Evolutionary conservation across 371 early-diverging fungal species (phyloP).

Genomic region (Haplosporangium sp.): DNA sequence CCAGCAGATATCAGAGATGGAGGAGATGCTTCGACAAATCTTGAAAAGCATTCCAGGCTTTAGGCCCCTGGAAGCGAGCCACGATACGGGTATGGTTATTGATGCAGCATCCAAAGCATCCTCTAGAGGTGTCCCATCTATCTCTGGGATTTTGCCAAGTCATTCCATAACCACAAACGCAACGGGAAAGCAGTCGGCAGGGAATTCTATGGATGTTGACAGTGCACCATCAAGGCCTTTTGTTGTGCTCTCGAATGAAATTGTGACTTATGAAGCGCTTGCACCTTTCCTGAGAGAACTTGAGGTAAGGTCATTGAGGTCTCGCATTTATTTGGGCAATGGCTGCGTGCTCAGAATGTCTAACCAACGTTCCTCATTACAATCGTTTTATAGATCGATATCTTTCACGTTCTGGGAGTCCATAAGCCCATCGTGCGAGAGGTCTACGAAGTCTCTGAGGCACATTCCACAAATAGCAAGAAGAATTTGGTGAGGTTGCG

Average conservation of each 20-base stretch:
- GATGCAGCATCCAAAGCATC: slow-evolving; percentile 13
- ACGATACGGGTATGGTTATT: not conserved
- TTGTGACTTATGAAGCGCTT: slow-evolving; percentile 28
- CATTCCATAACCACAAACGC: not conserved
- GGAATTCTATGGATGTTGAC: slow-evolving; percentile 17
- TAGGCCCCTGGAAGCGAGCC: slow-evolving; percentile 56
- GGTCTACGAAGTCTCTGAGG: slow-evolving; percentile 18
- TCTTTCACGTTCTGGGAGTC: slow-evolving; percentile 48
- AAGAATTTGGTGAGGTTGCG: slow-evolving; percentile 24
- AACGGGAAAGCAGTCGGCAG: slow-evolving; percentile 2
- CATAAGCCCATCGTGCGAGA: slow-evolving; percentile 36
- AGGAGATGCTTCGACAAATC: slow-evolving; percentile 57
- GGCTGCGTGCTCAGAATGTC: too few relatives aligned
- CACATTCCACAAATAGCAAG: not conserved
- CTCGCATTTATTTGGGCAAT: too few relatives aligned
- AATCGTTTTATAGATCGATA: slow-evolving; percentile 18
- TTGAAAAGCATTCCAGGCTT: slow-evolving; percentile 56
- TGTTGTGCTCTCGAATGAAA: slow-evolving; percentile 17
- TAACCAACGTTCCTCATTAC: not conserved
- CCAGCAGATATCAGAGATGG: slow-evolving; percentile 57
- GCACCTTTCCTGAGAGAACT: slow-evolving; percentile 60
- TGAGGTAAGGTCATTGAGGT: slow-evolving; percentile 45
- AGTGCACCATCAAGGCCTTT: not conserved
- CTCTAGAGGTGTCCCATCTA: slow-evolving; percentile 1
- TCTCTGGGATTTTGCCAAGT: slow-evolving; percentile 3